Percentiles rank a stretch among this genome's conserved stretches.
These are phyloP conservation scores for Pseudopithomyces maydicus DNA, from an alignment of 2,329 filamentous ascomycete species.

Conservation along the genomic window DNA sequence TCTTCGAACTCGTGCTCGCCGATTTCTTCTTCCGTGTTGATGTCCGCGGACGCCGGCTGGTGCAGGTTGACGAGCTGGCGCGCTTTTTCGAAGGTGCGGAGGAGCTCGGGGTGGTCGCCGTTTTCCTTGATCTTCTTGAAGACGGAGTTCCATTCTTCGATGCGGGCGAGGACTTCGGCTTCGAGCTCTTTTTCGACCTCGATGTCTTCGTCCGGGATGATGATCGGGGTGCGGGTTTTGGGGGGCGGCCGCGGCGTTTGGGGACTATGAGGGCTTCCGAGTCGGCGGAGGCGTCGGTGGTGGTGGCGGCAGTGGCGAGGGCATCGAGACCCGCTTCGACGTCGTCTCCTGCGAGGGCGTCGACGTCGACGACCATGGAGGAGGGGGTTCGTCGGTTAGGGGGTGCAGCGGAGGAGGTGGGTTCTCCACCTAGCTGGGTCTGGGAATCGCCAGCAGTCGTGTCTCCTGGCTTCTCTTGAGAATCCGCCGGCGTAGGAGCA, in stretches of 20 bases:
- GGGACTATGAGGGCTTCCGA: slow-evolving; percentile 31
- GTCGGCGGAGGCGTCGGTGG: slow-evolving; percentile 20
- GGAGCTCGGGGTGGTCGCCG: slow-evolving; percentile 34
- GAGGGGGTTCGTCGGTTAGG: too few species aligned
- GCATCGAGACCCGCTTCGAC: slow-evolving; percentile 26
- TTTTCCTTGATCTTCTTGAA: slow-evolving; percentile 37
- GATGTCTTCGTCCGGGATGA: slow-evolving; percentile 52
- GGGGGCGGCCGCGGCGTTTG: slow-evolving; percentile 45
- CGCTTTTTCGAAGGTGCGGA: slow-evolving; percentile 32
- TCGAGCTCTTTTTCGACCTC: slow-evolving; percentile 54
- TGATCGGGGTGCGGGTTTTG: slow-evolving; percentile 37
- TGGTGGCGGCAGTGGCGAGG: slow-evolving; percentile 22
- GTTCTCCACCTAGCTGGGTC: slow-evolving; percentile 3
- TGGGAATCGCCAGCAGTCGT: too few species aligned
- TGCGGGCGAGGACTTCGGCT: slow-evolving; percentile 47
- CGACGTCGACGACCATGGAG: slow-evolving; percentile 19
- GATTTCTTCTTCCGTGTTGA: slow-evolving; percentile 59
- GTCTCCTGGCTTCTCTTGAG: too few species aligned
- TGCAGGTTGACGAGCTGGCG: slow-evolving; percentile 32
- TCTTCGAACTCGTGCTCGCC: slow-evolving; percentile 84
- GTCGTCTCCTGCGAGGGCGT: slow-evolving; percentile 26
- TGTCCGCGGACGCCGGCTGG: slow-evolving; percentile 29
- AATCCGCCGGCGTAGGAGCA: not conserved
- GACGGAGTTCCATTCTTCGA: slow-evolving; percentile 34
- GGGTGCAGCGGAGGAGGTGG: too few species aligned